Conservation (phyloP, 108 stramenopile genomes). For the Fragilaria crotonensis region DNA sequence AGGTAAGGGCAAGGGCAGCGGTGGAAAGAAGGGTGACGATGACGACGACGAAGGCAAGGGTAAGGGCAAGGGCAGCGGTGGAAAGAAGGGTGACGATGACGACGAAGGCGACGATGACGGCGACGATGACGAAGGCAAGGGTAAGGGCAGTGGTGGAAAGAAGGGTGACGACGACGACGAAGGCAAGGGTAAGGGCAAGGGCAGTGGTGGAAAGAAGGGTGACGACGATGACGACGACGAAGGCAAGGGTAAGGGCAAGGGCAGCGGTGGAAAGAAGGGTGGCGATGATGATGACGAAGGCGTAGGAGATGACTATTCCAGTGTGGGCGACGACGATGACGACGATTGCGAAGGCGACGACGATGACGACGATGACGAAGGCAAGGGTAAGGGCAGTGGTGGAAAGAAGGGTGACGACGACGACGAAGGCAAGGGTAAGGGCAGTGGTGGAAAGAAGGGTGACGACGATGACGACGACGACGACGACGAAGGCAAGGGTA, state of each 20-base stretch:
- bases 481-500: not conserved
- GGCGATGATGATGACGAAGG: constrained; percentile 1
- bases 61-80: constrained; percentile 11
- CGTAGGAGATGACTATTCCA: not conserved
- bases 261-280: not conserved
- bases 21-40: too few species aligned
- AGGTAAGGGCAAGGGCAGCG: constrained; percentile 26
- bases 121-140: constrained; percentile 26
- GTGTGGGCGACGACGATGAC: not conserved
- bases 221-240: constrained; percentile 27
- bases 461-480: not conserved
- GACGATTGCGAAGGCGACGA: not conserved
- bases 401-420: not conserved
- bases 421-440: constrained; percentile 36
- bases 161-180: constrained; percentile 12
- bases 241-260: constrained; percentile 13
- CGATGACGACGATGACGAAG: not conserved
- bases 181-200: not conserved
- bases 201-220: not conserved
- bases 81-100: constrained; percentile 12
- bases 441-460: constrained; percentile 45
- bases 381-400: not conserved
- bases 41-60: constrained; percentile 32
- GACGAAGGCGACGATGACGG: constrained; percentile 33
- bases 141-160: constrained; percentile 9